A percentile compares a stretch with the other conserved stretches of the same genome.
These are phyloP conservation scores for Bondarzewia mesenterica DNA, from an alignment of 1,284 basidiomycete genomes.

Conservation along the genomic window DNA sequence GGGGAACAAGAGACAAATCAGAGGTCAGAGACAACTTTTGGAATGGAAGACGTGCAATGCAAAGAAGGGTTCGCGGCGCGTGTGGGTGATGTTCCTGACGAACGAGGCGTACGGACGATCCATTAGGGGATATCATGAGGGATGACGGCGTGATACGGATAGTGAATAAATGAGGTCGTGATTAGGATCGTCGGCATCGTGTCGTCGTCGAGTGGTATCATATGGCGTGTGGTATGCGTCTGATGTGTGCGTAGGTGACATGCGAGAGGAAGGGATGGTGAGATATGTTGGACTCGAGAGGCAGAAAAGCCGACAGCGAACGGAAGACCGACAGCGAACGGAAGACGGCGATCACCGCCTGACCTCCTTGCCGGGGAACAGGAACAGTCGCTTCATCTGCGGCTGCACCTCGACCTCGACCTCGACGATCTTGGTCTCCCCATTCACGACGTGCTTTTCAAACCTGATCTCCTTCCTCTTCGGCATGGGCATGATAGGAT, in stretches of 20 bases:
- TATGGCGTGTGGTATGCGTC: conserved; percentile 3
- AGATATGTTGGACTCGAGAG: conserved; percentile 4
- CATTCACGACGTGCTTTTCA: conserved; percentile 39
- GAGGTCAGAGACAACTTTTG: background rate
- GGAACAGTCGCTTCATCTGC: conserved; percentile 39
- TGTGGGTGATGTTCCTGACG: conserved; percentile 1
- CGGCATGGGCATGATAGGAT: conserved; percentile 52
- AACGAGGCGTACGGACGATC: conserved; percentile 3
- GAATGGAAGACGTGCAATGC: background rate
- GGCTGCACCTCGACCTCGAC: conserved; percentile 40
- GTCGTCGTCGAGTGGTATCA: conserved; percentile 5
- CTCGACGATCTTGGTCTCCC: conserved; percentile 40
- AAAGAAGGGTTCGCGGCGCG: background rate
- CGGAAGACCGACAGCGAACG: conserved; percentile 1
- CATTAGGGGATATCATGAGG: conserved; percentile 1
- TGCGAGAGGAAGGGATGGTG: conserved; percentile 1
- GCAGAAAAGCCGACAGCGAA: conserved; percentile 1
- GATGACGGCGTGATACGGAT: background rate
- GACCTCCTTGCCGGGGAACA: conserved; percentile 31
- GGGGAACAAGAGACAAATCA: background rate
- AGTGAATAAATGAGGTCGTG: conserved; percentile 4
- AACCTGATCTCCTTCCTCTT: conserved; percentile 45
- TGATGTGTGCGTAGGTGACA: background rate
- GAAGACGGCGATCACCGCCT: conserved; percentile 2
- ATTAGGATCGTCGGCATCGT: conserved; percentile 6